These are phyloP conservation scores for Prunus padus DNA, from an alignment of 306 rosid genomes.

Conservation along the genomic window DNA sequence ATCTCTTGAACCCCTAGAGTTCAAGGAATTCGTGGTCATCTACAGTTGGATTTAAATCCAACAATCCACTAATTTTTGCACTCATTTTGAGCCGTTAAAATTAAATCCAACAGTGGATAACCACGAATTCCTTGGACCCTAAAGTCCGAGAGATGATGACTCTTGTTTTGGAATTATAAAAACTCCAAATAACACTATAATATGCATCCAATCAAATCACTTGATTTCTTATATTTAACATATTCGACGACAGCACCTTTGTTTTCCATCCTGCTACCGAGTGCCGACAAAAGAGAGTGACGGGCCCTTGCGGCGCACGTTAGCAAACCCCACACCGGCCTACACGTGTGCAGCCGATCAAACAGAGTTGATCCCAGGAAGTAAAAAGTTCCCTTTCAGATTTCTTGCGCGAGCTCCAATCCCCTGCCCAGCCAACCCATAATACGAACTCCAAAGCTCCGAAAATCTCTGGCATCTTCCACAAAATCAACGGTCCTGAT, in stretches of 20 bases:
- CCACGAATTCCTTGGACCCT: too few relatives aligned
- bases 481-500: not conserved
- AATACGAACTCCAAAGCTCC: not conserved
- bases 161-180: not conserved
- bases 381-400: not conserved
- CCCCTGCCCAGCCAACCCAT: not conserved
- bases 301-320: constrained; percentile 7
- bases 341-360: constrained; percentile 12
- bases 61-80: too few relatives aligned
- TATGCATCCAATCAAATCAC: too few relatives aligned
- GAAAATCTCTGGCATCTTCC: not conserved
- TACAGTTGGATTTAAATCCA: too few relatives aligned
- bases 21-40: too few relatives aligned
- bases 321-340: constrained; percentile 6
- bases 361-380: not conserved
- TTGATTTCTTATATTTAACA: too few relatives aligned
- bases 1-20: too few relatives aligned
- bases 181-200: not conserved
- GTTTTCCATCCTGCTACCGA: not conserved
- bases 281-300: not conserved
- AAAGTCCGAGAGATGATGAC: too few relatives aligned
- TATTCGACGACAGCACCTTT: not conserved
- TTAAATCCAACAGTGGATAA: too few relatives aligned
- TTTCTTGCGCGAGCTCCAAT: not conserved
- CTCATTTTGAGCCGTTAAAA: too few relatives aligned